A percentile compares a stretch with the other conserved stretches of the same genome.
phyloP scores from a whole-genome alignment of 306 rosid genomes.

The Vigna radiata region DNA sequence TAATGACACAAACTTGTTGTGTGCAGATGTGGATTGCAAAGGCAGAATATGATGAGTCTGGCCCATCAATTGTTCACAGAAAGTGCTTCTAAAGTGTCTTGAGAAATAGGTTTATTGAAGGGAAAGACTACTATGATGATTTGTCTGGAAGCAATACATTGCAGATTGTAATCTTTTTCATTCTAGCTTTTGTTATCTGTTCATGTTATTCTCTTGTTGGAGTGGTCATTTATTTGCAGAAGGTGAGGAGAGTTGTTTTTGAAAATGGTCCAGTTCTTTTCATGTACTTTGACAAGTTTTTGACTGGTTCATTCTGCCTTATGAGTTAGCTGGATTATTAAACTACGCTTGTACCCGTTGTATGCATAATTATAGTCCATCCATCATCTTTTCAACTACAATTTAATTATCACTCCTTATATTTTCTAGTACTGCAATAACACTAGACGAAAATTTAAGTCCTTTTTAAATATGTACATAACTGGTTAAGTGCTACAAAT shows the following conservation, averaged over 20 bases:
- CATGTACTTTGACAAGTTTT: slow-evolving; percentile 41
- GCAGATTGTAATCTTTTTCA: slow-evolving; percentile 50
- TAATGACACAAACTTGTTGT: slow-evolving; percentile 29
- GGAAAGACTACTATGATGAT: slow-evolving; percentile 46
- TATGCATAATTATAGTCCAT: slow-evolving; percentile 28
- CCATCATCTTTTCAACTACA: slow-evolving; percentile 22
- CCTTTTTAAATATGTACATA: too few relatives aligned
- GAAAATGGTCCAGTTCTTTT: slow-evolving; percentile 46
- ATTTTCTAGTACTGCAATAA: not conserved
- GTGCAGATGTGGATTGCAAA: slow-evolving; percentile 99
- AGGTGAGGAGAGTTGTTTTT: slow-evolving; percentile 54
- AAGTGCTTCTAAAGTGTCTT: slow-evolving; percentile 80
- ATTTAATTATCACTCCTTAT: not conserved
- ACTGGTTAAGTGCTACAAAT: not conserved
- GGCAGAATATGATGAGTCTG: slow-evolving; percentile 97
- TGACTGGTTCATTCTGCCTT: slow-evolving; percentile 33
- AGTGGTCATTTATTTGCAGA: slow-evolving; percentile 60
- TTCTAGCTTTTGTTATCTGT: slow-evolving; percentile 59
- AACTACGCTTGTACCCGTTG: slow-evolving; percentile 14
- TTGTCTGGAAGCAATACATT: slow-evolving; percentile 44
- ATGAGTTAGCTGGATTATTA: slow-evolving; percentile 40
- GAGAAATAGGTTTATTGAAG: slow-evolving; percentile 53
- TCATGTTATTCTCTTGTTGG: slow-evolving; percentile 59
- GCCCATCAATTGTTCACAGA: slow-evolving; percentile 98
- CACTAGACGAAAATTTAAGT: not conserved